Conservation (phyloP, 2,329 filamentous ascomycete species). For the Cordyceps militaris region DNA sequence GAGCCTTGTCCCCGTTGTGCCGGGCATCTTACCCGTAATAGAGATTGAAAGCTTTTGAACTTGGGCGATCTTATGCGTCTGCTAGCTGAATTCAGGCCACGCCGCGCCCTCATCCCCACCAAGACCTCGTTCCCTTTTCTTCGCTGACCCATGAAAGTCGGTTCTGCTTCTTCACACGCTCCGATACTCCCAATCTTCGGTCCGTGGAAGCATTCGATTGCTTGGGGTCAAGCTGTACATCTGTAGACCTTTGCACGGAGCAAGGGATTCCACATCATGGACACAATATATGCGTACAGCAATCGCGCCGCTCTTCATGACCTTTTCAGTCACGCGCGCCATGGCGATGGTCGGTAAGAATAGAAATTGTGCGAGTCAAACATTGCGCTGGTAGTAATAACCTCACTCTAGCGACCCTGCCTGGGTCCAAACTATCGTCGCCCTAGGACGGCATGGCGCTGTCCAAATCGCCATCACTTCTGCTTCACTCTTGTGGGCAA, state of each 20-base stretch:
- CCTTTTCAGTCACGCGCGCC: background rate
- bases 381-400: background rate
- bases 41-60: background rate
- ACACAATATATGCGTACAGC: background rate
- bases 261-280: background rate
- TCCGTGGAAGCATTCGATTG: background rate
- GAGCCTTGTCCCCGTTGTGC: background rate
- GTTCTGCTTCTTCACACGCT: background rate
- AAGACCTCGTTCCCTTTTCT: background rate
- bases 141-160: background rate
- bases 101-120: background rate
- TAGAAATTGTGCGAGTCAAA: too few species aligned
- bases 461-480: background rate
- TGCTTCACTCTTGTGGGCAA: background rate
- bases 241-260: background rate
- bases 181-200: background rate
- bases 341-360: background rate
- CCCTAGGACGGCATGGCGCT: background rate
- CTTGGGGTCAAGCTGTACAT: too few species aligned
- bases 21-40: background rate
- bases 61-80: background rate
- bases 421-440: background rate
- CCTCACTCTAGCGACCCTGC: background rate
- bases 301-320: background rate
- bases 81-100: background rate